Conservation (phyloP, 177 flowering plant genomes). For the Vitis hybrid region DNA sequence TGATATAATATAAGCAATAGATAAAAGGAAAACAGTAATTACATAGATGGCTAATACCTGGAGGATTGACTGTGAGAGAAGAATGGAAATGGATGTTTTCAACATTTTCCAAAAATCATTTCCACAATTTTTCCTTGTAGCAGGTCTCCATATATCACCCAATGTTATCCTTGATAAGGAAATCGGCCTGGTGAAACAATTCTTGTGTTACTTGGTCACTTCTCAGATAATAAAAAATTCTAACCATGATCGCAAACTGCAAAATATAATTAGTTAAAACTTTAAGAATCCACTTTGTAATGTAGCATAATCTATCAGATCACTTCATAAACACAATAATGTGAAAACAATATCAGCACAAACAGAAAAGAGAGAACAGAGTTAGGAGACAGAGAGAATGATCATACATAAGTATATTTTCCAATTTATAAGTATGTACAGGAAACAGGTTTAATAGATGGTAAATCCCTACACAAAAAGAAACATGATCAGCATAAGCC, state of each 20-base stretch:
- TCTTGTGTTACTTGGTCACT: conserved; percentile 12
- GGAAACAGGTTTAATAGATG: no score
- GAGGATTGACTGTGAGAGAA: conserved; percentile 72
- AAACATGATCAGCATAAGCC: no score
- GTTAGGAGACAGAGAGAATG: no score
- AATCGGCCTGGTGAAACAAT: conserved; percentile 62
- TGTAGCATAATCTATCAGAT: not conserved
- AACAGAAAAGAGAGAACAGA: no score
- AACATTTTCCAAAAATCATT: conserved; percentile 71
- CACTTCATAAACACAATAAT: no score
- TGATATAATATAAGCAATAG: not conserved
- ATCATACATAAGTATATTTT: no score
- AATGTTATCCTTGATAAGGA: conserved; percentile 84
- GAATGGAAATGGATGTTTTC: conserved; percentile 66
- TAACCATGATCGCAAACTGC: not conserved
- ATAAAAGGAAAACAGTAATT: not conserved
- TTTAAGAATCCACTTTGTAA: not conserved
- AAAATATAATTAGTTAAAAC: not conserved
- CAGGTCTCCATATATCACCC: conserved; percentile 92
- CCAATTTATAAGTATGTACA: no score
- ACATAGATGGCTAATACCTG: conserved; percentile 51
- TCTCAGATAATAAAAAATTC: not conserved
- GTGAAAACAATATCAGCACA: no score
- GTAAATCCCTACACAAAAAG: no score
- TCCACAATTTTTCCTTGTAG: conserved; percentile 60